phyloP scores from a whole-genome alignment of 257 asterid genomes.

The Fraxinus anomala region DNA sequence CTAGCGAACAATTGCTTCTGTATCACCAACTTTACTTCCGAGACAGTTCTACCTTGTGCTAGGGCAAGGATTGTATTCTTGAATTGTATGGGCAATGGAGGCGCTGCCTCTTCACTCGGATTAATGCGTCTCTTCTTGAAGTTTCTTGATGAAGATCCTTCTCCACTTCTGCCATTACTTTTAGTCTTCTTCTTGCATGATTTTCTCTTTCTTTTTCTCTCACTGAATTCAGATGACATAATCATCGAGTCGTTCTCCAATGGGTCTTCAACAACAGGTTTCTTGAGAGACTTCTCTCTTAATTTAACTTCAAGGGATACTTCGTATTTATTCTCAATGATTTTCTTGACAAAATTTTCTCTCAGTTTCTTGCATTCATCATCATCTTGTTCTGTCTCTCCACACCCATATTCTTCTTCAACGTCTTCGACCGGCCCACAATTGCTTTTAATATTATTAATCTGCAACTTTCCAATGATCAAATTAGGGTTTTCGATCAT shows the following conservation, averaged over 20 bases:
- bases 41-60: neutral
- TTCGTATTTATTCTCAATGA: neutral
- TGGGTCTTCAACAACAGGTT: neutral
- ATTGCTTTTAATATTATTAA: neutral
- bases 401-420: neutral
- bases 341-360: neutral
- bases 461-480: neutral
- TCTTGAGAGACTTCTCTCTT: neutral
- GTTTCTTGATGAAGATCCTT: too few relatives aligned
- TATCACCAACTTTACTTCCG: slow-evolving; percentile 15
- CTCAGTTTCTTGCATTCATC: neutral
- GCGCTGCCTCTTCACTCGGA: neutral
- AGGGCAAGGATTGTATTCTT: neutral
- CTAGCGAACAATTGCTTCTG: slow-evolving; percentile 3
- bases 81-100: slow-evolving; percentile 18
- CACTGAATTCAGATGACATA: neutral
- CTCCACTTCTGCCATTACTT: too few relatives aligned
- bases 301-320: neutral
- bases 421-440: neutral
- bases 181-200: neutral
- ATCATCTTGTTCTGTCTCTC: neutral
- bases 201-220: neutral
- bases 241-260: neutral
- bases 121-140: neutral
- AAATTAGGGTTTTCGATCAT: neutral